These are phyloP conservation scores for Yamadazyma scolyti DNA, from an alignment of 805 yeast genomes.

Conservation along the genomic window DNA sequence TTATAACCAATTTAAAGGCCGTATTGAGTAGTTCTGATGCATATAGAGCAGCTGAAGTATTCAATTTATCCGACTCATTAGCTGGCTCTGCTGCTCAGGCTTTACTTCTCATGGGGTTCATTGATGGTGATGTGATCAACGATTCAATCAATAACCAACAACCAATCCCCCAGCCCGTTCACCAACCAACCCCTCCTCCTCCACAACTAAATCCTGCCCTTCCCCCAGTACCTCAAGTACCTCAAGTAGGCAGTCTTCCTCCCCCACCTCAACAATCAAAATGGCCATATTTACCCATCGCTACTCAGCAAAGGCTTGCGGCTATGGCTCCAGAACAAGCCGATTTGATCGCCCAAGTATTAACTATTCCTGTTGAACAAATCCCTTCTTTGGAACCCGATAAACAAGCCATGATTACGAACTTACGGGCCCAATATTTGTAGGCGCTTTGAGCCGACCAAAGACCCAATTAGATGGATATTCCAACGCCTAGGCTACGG, in stretches of 20 bases:
- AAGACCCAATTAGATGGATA: slow-evolving; percentile 1
- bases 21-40: slow-evolving; percentile 50
- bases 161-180: slow-evolving; percentile 9
- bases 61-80: slow-evolving; percentile 51
- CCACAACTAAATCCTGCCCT: too few species aligned
- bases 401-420: slow-evolving; percentile 52
- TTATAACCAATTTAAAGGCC: slow-evolving; percentile 62
- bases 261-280: slow-evolving; percentile 21
- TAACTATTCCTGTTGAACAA: slow-evolving; percentile 48
- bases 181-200: slow-evolving; percentile 9
- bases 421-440: slow-evolving; percentile 53
- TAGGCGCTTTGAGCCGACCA: too few species aligned
- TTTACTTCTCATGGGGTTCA: slow-evolving; percentile 69
- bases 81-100: slow-evolving; percentile 74
- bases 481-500: too few species aligned
- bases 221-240: too few species aligned
- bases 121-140: slow-evolving; percentile 64
- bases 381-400: slow-evolving; percentile 47
- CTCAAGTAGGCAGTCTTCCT: not conserved
- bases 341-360: slow-evolving; percentile 50
- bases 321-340: slow-evolving; percentile 57
- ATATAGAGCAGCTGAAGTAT: slow-evolving; percentile 48
- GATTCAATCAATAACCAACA: slow-evolving; percentile 40
- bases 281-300: slow-evolving; percentile 48
- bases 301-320: slow-evolving; percentile 48